These are phyloP conservation scores for Aspergillus terreus DNA, from an alignment of 2,329 filamentous ascomycete genomes.

Conservation along the genomic window DNA sequence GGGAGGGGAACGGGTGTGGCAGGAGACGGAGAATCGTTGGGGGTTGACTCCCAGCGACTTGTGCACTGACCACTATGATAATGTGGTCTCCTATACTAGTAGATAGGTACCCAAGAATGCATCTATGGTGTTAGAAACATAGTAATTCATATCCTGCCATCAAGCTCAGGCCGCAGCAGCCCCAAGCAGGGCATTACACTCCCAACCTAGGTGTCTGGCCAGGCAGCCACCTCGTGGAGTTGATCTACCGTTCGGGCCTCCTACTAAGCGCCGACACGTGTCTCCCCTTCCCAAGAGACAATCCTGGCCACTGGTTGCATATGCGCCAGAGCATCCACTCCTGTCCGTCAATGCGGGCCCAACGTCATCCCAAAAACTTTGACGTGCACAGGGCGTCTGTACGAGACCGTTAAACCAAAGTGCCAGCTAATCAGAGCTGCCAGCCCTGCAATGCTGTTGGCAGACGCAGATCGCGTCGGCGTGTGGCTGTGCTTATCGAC, in stretches of 20 bases:
- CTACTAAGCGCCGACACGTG: constrained; percentile 7
- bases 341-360: not conserved
- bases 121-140: no score
- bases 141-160: no score
- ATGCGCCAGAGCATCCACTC: not conserved
- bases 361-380: not conserved
- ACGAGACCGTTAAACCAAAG: not conserved
- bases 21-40: not conserved
- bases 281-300: not conserved
- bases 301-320: not conserved
- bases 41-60: constrained; percentile 1
- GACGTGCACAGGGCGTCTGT: no score
- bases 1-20: not conserved
- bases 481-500: not conserved
- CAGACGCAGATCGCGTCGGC: not conserved
- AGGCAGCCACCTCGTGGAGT: not conserved
- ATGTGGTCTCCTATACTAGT: no score
- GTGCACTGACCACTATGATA: not conserved
- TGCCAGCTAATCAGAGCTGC: not conserved
- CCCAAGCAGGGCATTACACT: not conserved
- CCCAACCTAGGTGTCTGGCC: no score
- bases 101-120: no score
- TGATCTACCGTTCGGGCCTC: not conserved
- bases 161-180: not conserved
- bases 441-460: not conserved